Conservation (phyloP, 768 basidiomycete genomes). For the Daedaleopsis sinensis region DNA sequence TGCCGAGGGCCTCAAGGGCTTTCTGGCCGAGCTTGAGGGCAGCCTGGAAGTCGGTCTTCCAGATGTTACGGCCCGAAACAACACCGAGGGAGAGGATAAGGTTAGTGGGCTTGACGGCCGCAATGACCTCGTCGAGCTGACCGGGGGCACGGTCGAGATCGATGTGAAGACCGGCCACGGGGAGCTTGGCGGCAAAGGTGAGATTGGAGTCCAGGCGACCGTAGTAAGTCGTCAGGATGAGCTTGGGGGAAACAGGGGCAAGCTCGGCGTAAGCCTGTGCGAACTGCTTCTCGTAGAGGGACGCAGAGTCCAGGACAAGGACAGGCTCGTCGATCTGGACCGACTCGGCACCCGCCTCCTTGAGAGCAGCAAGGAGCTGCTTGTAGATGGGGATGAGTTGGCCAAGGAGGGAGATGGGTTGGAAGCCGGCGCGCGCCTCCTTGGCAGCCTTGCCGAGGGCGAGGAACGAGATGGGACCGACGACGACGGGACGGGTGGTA, state of each 20-base stretch:
- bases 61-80: slow-evolving; percentile 98
- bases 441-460: slow-evolving; percentile 89
- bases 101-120: slow-evolving; percentile 80
- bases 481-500: slow-evolving; percentile 90
- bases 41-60: slow-evolving; percentile 93
- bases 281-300: slow-evolving; percentile 78
- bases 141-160: slow-evolving; percentile 92
- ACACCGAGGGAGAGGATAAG: slow-evolving; percentile 90
- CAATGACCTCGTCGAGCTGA: slow-evolving; percentile 83
- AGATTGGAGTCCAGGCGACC: slow-evolving; percentile 93
- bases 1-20: slow-evolving; percentile 81
- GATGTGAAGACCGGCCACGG: slow-evolving; percentile 92
- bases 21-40: slow-evolving; percentile 84
- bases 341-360: slow-evolving; percentile 89
- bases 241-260: slow-evolving; percentile 82
- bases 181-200: slow-evolving; percentile 87
- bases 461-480: slow-evolving; percentile 96
- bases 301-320: slow-evolving; percentile 88
- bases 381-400: slow-evolving; percentile 92
- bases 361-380: slow-evolving; percentile 86
- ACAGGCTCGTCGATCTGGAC: slow-evolving; percentile 98
- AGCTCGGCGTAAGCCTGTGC: slow-evolving; percentile 80
- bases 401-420: slow-evolving; percentile 87
- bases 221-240: slow-evolving; percentile 96
- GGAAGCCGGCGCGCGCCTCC: slow-evolving; percentile 80